Conservation (phyloP, 352 stramenopile genomes). For the Globisporangium sylvaticum region DNA sequence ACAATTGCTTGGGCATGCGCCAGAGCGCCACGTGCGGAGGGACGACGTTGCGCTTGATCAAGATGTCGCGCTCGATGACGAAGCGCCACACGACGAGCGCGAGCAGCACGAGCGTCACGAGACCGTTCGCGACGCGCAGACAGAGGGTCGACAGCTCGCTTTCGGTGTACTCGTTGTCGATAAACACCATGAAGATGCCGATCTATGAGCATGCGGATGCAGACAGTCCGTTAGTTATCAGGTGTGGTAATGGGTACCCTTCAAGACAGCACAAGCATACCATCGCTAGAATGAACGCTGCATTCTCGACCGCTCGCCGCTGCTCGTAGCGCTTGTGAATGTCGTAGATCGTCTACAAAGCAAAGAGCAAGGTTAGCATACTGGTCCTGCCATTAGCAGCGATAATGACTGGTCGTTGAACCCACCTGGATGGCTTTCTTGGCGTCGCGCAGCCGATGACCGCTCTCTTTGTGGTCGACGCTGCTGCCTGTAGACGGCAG, state of each 20-base stretch:
- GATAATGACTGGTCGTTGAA: not conserved
- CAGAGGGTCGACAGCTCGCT: constrained; percentile 28
- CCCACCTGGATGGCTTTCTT: constrained; percentile 50
- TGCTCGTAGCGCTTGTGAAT: constrained; percentile 63
- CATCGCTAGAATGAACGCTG: constrained; percentile 50
- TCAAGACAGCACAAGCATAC: constrained; percentile 15
- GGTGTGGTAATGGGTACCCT: not conserved
- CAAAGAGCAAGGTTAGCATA: not conserved
- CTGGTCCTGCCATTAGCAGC: not conserved
- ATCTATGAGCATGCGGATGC: constrained; percentile 22
- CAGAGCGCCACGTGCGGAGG: constrained; percentile 49
- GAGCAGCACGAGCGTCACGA: constrained; percentile 46
- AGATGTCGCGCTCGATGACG: constrained; percentile 45
- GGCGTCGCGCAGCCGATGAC: constrained; percentile 38
- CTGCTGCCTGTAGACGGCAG: constrained; percentile 24
- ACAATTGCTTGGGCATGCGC: constrained; percentile 41
- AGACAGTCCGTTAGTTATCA: not conserved
- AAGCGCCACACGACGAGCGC: constrained; percentile 54
- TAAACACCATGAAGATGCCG: constrained; percentile 56
- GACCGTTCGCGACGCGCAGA: constrained; percentile 38
- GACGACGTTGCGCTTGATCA: constrained; percentile 58
- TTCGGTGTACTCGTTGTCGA: constrained; percentile 60
- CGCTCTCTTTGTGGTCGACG: constrained; percentile 10
- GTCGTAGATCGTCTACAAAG: constrained; percentile 45
- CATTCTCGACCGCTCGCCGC: constrained; percentile 57